Percentiles rank a stretch among this genome's conserved stretches.
Conservation (phyloP, 2,329 filamentous ascomycete genomes). For the Thermochaetoides dissita region DNA sequence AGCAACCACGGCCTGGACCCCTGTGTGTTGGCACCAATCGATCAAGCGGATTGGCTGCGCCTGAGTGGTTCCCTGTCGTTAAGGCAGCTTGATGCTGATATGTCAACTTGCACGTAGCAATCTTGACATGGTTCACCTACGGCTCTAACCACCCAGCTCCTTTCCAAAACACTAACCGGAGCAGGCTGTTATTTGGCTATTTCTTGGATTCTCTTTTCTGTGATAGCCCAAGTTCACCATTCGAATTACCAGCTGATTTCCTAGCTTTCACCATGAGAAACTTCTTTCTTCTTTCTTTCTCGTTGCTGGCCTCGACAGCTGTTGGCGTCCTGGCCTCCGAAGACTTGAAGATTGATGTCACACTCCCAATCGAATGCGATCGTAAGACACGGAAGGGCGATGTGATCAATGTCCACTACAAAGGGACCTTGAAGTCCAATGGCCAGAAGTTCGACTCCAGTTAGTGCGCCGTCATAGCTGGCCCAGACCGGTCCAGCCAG, state of each 20-base stretch:
- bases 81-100: too few species aligned
- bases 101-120: too few species aligned
- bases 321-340: slow-evolving; percentile 37
- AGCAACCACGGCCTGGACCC: too few species aligned
- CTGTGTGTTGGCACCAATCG: too few species aligned
- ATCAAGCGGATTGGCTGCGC: too few species aligned
- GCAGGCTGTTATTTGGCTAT: too few species aligned
- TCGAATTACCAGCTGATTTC: too few species aligned
- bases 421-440: slow-evolving; percentile 58
- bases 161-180: too few species aligned
- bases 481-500: neutral
- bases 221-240: neutral
- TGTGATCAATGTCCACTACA: slow-evolving; percentile 75
- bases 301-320: slow-evolving; percentile 37
- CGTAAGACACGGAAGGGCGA: slow-evolving; percentile 67
- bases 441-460: slow-evolving; percentile 75
- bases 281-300: slow-evolving; percentile 32
- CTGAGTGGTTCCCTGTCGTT: too few species aligned
- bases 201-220: neutral
- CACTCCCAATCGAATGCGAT: slow-evolving; percentile 59
- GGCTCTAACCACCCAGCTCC: too few species aligned
- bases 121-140: too few species aligned
- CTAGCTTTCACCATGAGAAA: slow-evolving; percentile 32
- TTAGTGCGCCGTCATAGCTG: slow-evolving; percentile 25
- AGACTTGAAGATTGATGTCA: slow-evolving; percentile 66